phyloP scores from a whole-genome alignment of 306 rosid species.

The Dryas drummondii region DNA sequence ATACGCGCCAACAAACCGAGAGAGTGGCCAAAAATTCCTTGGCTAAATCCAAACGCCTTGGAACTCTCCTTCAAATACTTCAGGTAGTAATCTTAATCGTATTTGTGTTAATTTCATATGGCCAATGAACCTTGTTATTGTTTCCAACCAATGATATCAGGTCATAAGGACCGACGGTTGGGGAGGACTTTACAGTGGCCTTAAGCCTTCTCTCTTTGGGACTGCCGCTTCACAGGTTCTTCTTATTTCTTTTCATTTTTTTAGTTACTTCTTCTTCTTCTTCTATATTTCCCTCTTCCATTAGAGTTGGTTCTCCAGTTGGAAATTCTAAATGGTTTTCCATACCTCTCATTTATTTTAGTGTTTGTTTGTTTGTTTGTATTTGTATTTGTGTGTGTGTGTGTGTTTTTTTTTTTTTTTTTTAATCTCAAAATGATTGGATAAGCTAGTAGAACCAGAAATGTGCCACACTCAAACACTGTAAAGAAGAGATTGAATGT shows the following conservation, averaged over 20 bases:
- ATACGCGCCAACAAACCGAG: conserved; percentile 86
- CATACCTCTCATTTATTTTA: neutral
- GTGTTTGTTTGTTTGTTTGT: too few species aligned
- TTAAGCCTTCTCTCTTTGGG: conserved; percentile 81
- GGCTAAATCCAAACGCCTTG: conserved; percentile 27
- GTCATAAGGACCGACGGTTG: conserved; percentile 68
- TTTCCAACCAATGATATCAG: conserved; percentile 25
- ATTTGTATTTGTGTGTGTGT: too few species aligned
- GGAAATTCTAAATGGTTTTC: neutral
- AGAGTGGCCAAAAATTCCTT: conserved; percentile 52
- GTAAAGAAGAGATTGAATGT: neutral
- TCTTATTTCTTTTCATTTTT: neutral
- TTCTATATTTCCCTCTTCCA: too few species aligned
- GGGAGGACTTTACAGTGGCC: conserved; percentile 90
- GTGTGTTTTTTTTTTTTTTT: neutral
- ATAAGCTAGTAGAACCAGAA: neutral
- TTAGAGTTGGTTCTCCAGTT: too few species aligned
- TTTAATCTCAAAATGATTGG: neutral
- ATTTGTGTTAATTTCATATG: too few species aligned
- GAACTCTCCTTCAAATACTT: conserved; percentile 68
- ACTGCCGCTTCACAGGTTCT: conserved; percentile 88
- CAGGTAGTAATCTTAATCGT: conserved; percentile 36
- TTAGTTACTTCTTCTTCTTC: too few species aligned
- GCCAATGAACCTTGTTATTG: neutral
- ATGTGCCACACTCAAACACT: neutral